A percentile compares a stretch with the other conserved stretches of the same genome.
phyloP scores from a whole-genome alignment of 1,139 yeast genomes.

The Geotrichum cucujoidarum region DNA sequence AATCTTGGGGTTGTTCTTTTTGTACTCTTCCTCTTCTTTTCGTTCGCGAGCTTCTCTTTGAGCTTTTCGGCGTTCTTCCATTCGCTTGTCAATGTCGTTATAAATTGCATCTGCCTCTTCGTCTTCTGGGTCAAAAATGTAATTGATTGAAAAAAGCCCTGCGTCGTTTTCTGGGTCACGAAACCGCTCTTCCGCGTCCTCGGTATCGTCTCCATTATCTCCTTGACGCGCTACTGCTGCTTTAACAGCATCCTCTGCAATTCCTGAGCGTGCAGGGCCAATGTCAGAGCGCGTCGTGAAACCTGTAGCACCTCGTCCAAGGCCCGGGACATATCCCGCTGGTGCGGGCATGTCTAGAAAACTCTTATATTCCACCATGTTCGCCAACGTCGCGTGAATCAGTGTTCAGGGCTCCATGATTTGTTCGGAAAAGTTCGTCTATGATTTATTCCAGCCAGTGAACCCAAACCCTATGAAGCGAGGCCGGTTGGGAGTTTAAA shows the following conservation, averaged over 20 bases:
- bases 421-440: not conserved
- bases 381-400: not conserved
- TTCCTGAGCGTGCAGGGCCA: slow-evolving; percentile 45
- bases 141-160: slow-evolving; percentile 35
- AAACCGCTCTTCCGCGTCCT: slow-evolving; percentile 33
- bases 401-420: too few species aligned
- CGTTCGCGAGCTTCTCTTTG: slow-evolving; percentile 37
- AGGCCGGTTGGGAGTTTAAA: slow-evolving; percentile 10
- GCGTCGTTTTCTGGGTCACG: slow-evolving; percentile 41
- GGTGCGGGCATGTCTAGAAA: slow-evolving; percentile 88
- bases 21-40: slow-evolving; percentile 28
- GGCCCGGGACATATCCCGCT: slow-evolving; percentile 83
- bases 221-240: slow-evolving; percentile 35
- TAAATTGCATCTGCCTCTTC: slow-evolving; percentile 76
- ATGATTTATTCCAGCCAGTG: not conserved
- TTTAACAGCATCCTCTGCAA: slow-evolving; percentile 40
- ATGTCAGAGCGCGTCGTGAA: slow-evolving; percentile 79
- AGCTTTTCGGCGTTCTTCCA: slow-evolving; percentile 42
- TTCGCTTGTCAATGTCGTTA: slow-evolving; percentile 55
- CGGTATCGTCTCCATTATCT: slow-evolving; percentile 35
- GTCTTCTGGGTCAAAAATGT: slow-evolving; percentile 46
- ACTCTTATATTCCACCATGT: slow-evolving; percentile 24
- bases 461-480: slow-evolving; percentile 18
- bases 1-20: slow-evolving; percentile 34
- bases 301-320: slow-evolving; percentile 94